Evolutionary conservation across 2,329 filamentous ascomycete genomes (phyloP), one percentile per base, ranked within the genome.

Genomic region (Neonectria faginata): DNA sequence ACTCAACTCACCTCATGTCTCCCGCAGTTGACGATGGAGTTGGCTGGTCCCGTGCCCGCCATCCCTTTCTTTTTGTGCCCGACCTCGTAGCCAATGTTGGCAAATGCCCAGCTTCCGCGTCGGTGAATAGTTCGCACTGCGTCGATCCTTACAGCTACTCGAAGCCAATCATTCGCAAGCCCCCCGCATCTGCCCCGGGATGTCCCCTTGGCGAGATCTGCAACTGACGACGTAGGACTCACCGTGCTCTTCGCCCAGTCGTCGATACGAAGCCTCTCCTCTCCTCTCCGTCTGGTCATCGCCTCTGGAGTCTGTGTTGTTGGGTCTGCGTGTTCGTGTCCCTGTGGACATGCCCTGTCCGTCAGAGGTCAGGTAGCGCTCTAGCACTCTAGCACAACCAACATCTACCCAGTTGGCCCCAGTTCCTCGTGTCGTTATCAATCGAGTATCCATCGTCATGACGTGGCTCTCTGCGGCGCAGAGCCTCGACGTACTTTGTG

Each of bases 1-100:
- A 45, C 50, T 36, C 55, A 54, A 44, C 60, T 67, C 66, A 29
- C 47, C 18, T 52, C 36, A 41, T 52, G 54, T 45, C 52, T 41
- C 36, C 52, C n/a, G 47, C 47, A 33, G 27, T 50, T 33, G 45
- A 55, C 51, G 47, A 55, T 56, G 33, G 16, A 5, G n/a, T 33
- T 44, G n/a, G 6, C 33, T 11, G 29, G 36, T 27, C 44, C 33
- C 44, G 25, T 51, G 36, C 39, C 20, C 53, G 10, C 39, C 52
- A n/a, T 53, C 51, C 36, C 42, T 22, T 41, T 52, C 29, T 27
- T 25, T 44, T 41, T 52, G 27, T 18, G 14, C 22, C 42, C 22
- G 29, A 57, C 36, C 29, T 47, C 22, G 14, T 39, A n/a, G 52
- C 45, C 57, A 60, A 41, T 29, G 7, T 29, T 29, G 29, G 29